These are phyloP conservation scores for Coemansia sp. DNA, from an alignment of 192 early-diverging fungal species.

Conservation along the genomic window DNA sequence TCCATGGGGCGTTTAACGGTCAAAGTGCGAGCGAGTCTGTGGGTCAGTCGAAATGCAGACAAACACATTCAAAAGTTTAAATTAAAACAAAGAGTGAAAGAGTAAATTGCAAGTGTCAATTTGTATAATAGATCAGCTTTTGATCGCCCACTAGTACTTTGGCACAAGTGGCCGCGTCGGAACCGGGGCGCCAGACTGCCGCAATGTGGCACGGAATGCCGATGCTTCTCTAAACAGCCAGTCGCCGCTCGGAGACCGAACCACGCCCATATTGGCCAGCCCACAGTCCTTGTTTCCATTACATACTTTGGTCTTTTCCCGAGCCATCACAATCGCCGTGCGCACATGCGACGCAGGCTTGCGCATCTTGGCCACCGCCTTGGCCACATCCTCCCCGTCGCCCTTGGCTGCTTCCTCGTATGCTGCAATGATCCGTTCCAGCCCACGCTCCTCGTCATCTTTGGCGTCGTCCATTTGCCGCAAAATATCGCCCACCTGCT, in stretches of 20 bases:
- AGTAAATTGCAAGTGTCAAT: no score
- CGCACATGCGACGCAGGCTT: conserved; percentile 43
- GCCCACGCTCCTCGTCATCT: conserved; percentile 5
- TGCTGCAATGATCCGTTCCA: conserved; percentile 13
- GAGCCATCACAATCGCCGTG: conserved; percentile 40
- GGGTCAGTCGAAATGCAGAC: background rate
- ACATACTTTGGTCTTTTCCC: background rate
- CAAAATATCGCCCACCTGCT: conserved; percentile 14
- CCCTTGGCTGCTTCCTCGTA: conserved; percentile 6
- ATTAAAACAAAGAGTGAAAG: no score
- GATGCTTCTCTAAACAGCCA: conserved; percentile 48
- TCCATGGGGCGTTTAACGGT: background rate
- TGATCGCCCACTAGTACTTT: conserved; percentile 15
- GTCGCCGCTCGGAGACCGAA: conserved; percentile 23
- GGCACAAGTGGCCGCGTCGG: conserved; percentile 32
- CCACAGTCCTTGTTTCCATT: background rate
- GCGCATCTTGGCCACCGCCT: conserved; percentile 32
- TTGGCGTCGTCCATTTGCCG: background rate
- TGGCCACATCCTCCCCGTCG: background rate
- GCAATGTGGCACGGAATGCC: conserved; percentile 33
- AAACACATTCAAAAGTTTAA: no score
- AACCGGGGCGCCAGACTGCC: conserved; percentile 44
- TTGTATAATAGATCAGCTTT: no score
- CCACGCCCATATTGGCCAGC: conserved; percentile 43
- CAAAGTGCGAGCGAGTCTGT: background rate